Conservation (phyloP, 2,329 filamentous ascomycete species). For the Penicillium sp. region DNA sequence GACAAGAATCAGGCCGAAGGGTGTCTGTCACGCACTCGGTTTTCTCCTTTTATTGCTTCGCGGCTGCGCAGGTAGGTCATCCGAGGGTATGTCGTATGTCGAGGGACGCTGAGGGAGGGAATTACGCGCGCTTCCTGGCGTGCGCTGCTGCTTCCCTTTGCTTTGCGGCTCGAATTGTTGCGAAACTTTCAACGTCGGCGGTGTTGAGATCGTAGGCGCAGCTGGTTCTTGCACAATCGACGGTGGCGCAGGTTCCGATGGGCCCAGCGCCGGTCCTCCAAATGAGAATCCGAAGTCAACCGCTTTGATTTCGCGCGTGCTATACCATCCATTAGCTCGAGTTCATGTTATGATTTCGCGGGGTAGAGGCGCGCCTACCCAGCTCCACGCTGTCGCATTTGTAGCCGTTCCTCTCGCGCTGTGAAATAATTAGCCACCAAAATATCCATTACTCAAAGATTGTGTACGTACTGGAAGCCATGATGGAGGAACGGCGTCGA, state of each 20-base stretch:
- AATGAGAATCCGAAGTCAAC: conserved; percentile 50
- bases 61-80: conserved; percentile 25
- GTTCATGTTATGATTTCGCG: conserved; percentile 25
- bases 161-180: conserved; percentile 15
- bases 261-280: conserved; percentile 27
- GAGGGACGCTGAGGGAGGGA: conserved; percentile 29
- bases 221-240: conserved; percentile 16
- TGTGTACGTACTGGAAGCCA: conserved; percentile 37
- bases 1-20: neutral
- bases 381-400: conserved; percentile 55
- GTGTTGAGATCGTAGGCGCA: conserved; percentile 15
- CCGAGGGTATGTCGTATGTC: conserved; percentile 34
- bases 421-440: conserved; percentile 11
- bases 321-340: conserved; percentile 23
- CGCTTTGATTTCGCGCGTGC: conserved; percentile 45
- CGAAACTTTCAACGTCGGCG: conserved; percentile 12
- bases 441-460: neutral
- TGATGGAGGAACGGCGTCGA: conserved; percentile 32
- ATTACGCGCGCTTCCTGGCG: conserved; percentile 33
- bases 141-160: conserved; percentile 13
- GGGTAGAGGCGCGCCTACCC: conserved; percentile 43
- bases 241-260: conserved; percentile 25
- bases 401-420: conserved; percentile 52
- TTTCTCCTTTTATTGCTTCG: conserved; percentile 33
- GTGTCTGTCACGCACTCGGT: conserved; percentile 25